Percentiles rank a stretch among this genome's conserved stretches.
These are phyloP conservation scores for Melanopsichium pennsylvanicum DNA, from an alignment of 1,284 basidiomycete genomes.

Conservation along the genomic window DNA sequence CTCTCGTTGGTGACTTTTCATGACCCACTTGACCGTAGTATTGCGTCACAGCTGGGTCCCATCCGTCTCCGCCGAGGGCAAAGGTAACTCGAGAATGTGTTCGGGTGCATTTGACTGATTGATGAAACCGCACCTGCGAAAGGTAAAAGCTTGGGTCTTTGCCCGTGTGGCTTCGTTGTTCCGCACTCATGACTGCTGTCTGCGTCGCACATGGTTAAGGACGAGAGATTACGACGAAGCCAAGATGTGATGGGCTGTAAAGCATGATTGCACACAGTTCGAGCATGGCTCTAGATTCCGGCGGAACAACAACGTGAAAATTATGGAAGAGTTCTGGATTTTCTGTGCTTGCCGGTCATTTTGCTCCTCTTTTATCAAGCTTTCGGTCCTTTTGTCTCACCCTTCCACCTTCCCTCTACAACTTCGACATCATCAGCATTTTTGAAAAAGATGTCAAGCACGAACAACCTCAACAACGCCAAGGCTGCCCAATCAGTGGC, in stretches of 20 bases:
- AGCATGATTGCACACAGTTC: too few relatives aligned
- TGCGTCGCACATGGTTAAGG: too few relatives aligned
- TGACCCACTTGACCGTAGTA: conserved; percentile 4
- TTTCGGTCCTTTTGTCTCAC: neutral
- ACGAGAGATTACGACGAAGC: too few relatives aligned
- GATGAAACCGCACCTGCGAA: conserved; percentile 22
- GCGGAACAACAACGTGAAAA: too few relatives aligned
- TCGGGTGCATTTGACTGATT: conserved; percentile 4
- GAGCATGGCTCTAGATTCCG: too few relatives aligned
- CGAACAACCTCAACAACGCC: conserved; percentile 1
- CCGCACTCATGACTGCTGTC: too few relatives aligned
- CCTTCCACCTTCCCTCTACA: neutral
- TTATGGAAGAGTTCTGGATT: too few relatives aligned
- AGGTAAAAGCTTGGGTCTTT: conserved; percentile 17
- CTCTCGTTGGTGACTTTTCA: neutral
- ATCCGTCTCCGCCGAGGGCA: conserved; percentile 17
- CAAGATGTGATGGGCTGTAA: too few relatives aligned
- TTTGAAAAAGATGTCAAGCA: conserved; percentile 9
- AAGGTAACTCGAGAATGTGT: conserved; percentile 16
- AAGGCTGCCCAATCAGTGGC: neutral
- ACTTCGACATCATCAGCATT: neutral
- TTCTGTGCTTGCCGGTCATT: too few relatives aligned
- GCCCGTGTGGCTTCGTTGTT: too few relatives aligned
- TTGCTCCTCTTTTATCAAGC: too few relatives aligned
- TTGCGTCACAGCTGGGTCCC: conserved; percentile 10